Evolutionary conservation across 176 grass and related monocot genomes (phyloP).

Genomic region (Musa schizocarpa): DNA sequence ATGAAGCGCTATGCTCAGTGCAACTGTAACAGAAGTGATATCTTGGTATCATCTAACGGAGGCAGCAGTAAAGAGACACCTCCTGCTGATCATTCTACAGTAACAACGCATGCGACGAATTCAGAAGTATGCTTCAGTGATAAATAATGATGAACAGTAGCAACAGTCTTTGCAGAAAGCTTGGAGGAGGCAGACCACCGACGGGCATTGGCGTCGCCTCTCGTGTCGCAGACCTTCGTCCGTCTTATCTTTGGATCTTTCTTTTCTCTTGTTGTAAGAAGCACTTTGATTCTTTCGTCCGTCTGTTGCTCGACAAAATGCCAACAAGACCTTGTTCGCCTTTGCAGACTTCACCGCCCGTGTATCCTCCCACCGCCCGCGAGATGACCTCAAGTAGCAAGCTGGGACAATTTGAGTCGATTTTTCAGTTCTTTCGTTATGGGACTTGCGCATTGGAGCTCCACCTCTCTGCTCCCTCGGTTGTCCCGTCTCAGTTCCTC

Average conservation of each 20-base stretch:
- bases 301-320: conserved; percentile 6
- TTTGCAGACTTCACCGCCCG: neutral
- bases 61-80: too few species aligned
- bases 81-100: too few species aligned
- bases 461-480: conserved; percentile 51
- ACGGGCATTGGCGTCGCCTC: conserved; percentile 54
- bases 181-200: conserved; percentile 34
- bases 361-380: neutral
- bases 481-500: conserved; percentile 43
- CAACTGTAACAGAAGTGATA: too few species aligned
- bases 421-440: neutral
- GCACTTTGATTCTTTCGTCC: neutral
- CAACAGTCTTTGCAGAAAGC: conserved; percentile 24
- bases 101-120: too few species aligned
- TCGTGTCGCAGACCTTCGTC: conserved; percentile 19
- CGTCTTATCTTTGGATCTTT: neutral
- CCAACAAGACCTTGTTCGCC: neutral
- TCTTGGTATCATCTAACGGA: too few species aligned
- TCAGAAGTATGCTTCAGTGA: too few species aligned
- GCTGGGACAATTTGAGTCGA: too few species aligned
- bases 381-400: neutral
- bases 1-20: too few species aligned
- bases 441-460: conserved; percentile 25
- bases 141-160: neutral
- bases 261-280: neutral